These are phyloP conservation scores for Nitzschia inconspicua DNA, from an alignment of 108 stramenopile species.

Conservation along the genomic window DNA sequence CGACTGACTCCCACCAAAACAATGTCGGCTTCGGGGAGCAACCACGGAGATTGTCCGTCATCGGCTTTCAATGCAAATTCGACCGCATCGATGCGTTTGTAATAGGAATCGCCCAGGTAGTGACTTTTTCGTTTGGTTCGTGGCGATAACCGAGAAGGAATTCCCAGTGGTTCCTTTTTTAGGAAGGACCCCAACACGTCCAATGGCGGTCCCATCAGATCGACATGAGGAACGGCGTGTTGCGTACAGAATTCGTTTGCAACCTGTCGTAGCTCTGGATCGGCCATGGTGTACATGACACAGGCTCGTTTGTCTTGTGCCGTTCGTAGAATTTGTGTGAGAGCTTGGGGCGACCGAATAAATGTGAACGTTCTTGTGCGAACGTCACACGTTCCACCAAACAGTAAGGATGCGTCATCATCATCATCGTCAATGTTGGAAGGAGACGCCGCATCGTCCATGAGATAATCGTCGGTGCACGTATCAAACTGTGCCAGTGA, in stretches of 20 bases:
- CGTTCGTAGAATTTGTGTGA: conserved; percentile 26
- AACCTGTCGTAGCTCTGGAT: conserved; percentile 21
- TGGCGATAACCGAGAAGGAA: conserved; percentile 1
- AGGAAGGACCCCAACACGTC: conserved; percentile 25
- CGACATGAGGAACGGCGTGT: conserved; percentile 18
- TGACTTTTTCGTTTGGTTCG: neutral
- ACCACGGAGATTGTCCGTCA: conserved; percentile 36
- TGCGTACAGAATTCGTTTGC: conserved; percentile 19
- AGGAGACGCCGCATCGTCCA: neutral
- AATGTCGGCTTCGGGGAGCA: conserved; percentile 40
- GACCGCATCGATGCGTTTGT: conserved; percentile 40
- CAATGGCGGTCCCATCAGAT: conserved; percentile 40
- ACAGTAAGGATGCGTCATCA: conserved; percentile 1
- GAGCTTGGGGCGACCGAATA: conserved; percentile 3
- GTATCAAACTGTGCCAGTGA: conserved; percentile 39
- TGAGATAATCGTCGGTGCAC: conserved; percentile 20
- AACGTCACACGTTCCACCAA: conserved; percentile 13
- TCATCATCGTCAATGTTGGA: conserved; percentile 19
- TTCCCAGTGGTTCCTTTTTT: conserved; percentile 31
- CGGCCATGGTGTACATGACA: conserved; percentile 39
- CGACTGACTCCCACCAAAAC: conserved; percentile 39
- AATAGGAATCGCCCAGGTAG: conserved; percentile 32
- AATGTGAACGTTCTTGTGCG: conserved; percentile 16
- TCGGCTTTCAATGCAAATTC: conserved; percentile 46
- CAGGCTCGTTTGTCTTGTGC: conserved; percentile 25